Evolutionary conservation across 1,284 basidiomycete species (phyloP).

Genomic region (Apiotrichum veenhuisii): DNA sequence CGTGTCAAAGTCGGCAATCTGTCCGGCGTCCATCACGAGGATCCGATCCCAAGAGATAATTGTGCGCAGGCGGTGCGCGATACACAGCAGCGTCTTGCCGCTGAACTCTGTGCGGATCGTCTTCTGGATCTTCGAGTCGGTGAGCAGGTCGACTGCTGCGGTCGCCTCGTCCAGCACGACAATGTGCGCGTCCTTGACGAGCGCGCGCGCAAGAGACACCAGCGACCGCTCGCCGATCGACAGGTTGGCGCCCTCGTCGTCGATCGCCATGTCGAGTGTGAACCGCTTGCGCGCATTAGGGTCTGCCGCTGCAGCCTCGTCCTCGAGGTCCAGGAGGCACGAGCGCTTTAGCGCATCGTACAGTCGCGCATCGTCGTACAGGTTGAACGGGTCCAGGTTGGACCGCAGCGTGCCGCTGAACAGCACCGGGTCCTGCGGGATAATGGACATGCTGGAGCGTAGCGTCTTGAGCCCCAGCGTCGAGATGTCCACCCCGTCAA

Average conservation of each 20-base stretch:
- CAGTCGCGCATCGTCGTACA: conserved; percentile 67
- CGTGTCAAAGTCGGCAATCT: conserved; percentile 42
- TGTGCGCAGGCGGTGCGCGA: conserved; percentile 71
- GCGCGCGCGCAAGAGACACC: conserved; percentile 64
- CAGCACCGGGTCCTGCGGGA: conserved; percentile 75
- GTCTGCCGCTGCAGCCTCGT: not conserved
- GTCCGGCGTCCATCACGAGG: conserved; percentile 43
- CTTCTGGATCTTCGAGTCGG: conserved; percentile 66
- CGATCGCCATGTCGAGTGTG: not conserved
- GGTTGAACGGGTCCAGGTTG: conserved; percentile 69
- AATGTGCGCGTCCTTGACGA: conserved; percentile 65
- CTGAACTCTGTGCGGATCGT: conserved; percentile 70
- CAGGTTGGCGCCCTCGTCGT: no score
- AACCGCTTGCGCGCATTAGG: not conserved
- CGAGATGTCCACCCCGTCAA: conserved; percentile 51
- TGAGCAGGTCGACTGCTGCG: conserved; percentile 68
- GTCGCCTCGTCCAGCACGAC: conserved; percentile 59
- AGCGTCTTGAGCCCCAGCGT: conserved; percentile 54
- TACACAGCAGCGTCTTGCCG: conserved; percentile 57
- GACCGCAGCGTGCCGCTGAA: conserved; percentile 59
- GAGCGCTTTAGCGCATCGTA: conserved; percentile 79
- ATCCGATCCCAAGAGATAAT: conserved; percentile 54
- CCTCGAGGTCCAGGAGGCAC: conserved; percentile 56
- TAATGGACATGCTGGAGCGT: conserved; percentile 57
- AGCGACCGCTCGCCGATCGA: not conserved